Conservation (phyloP, 176 grass and related monocot genomes). For the Oropetium thomaeum region DNA sequence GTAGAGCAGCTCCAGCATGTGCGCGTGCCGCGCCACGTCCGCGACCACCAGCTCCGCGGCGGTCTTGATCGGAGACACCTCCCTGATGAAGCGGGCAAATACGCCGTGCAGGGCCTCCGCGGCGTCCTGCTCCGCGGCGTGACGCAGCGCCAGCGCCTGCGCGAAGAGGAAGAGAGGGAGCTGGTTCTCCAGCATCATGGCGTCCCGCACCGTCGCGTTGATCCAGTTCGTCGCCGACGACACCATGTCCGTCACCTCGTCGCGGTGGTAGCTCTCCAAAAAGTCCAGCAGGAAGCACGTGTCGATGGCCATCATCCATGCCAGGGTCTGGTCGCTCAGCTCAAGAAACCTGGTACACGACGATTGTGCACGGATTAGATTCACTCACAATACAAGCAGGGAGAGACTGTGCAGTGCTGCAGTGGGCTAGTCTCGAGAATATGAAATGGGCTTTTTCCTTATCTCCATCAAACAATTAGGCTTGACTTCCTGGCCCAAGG, state of each 20-base stretch:
- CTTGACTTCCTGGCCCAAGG: too few relatives aligned
- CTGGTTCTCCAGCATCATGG: slow-evolving; percentile 87
- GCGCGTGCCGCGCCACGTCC: background rate
- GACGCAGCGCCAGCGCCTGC: slow-evolving; percentile 42
- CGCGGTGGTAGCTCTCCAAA: slow-evolving; percentile 50
- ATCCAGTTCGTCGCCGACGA: slow-evolving; percentile 58
- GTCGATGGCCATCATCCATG: slow-evolving; percentile 89
- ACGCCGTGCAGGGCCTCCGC: background rate
- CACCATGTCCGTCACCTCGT: slow-evolving; percentile 39
- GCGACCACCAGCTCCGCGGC: background rate
- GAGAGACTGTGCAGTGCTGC: too few relatives aligned
- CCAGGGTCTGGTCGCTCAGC: slow-evolving; percentile 57
- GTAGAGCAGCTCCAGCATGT: slow-evolving; percentile 14
- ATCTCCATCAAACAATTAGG: too few relatives aligned
- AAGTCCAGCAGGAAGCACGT: slow-evolving; percentile 73
- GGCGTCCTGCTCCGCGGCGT: slow-evolving; percentile 27
- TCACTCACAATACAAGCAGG: background rate
- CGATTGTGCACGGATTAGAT: too few relatives aligned
- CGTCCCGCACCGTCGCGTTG: slow-evolving; percentile 65
- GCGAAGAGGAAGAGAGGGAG: slow-evolving; percentile 60
- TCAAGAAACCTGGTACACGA: slow-evolving; percentile 42
- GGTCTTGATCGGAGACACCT: slow-evolving; percentile 33
- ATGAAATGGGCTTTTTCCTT: too few relatives aligned
- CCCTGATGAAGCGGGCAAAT: slow-evolving; percentile 32
- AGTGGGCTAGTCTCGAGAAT: too few relatives aligned